phyloP scores from a whole-genome alignment of 305 asterid species.

The Lippia alba region DNA sequence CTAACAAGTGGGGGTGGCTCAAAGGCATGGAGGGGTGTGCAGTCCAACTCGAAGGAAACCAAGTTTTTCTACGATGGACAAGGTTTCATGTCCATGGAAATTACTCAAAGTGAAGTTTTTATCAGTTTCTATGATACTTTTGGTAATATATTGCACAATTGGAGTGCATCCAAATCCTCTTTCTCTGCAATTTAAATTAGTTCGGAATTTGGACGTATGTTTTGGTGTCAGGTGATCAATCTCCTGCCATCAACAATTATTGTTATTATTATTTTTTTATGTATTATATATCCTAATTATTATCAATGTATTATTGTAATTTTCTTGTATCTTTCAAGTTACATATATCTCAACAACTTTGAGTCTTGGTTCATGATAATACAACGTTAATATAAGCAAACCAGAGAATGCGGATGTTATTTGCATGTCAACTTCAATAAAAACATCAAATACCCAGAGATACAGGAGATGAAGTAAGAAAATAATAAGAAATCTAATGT shows the following conservation, averaged over 20 bases:
- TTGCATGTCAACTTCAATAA: too few relatives aligned
- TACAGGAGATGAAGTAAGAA: too few relatives aligned
- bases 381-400: too few relatives aligned
- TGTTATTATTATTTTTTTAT: too few relatives aligned
- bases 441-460: too few relatives aligned
- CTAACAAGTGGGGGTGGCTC: conserved; percentile 85
- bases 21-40: conserved; percentile 67
- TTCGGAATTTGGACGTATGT: neutral
- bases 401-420: too few relatives aligned
- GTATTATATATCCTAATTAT: too few relatives aligned
- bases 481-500: too few relatives aligned
- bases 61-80: conserved; percentile 73
- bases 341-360: too few relatives aligned
- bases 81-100: conserved; percentile 70
- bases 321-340: too few relatives aligned
- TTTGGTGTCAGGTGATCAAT: neutral
- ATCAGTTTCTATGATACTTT: conserved; percentile 54
- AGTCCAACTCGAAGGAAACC: conserved; percentile 40
- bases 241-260: neutral
- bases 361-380: too few relatives aligned
- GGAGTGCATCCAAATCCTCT: conserved; percentile 49
- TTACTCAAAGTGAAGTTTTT: conserved; percentile 45
- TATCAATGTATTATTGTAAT: too few relatives aligned
- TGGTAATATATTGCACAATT: conserved; percentile 58
- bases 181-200: conserved; percentile 28